These are phyloP conservation scores for Carex littledalei DNA, from an alignment of 176 grass and related monocot genomes.

Conservation along the genomic window DNA sequence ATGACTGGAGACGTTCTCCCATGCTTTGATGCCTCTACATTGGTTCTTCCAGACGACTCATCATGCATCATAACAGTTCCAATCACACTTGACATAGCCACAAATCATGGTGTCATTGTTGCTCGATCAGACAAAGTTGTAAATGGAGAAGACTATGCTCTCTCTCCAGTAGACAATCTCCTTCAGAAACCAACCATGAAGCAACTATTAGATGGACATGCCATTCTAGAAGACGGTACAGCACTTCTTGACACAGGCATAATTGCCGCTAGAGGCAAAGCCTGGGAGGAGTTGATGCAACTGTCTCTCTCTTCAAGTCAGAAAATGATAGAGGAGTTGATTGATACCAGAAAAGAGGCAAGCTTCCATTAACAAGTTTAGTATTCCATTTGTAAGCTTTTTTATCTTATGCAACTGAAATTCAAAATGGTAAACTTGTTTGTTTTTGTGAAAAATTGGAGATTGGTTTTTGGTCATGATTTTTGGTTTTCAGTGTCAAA, in stretches of 20 bases:
- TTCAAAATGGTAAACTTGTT: conserved; percentile 7
- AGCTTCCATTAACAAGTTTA: conserved; percentile 50
- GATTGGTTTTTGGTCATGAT: neutral
- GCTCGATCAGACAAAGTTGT: conserved; percentile 38
- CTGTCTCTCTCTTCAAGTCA: conserved; percentile 55
- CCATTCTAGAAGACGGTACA: conserved; percentile 66
- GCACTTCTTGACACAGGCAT: conserved; percentile 87
- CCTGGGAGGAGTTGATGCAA: conserved; percentile 67
- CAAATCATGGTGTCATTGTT: conserved; percentile 90
- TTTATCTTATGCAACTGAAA: neutral
- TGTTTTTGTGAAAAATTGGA: neutral
- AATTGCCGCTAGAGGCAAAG: conserved; percentile 73
- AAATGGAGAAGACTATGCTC: conserved; percentile 35
- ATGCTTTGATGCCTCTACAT: conserved; percentile 67
- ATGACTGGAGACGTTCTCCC: conserved; percentile 98
- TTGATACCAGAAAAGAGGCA: conserved; percentile 69
- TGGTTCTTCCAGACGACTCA: conserved; percentile 62
- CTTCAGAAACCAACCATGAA: conserved; percentile 73
- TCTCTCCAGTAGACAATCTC: conserved; percentile 65
- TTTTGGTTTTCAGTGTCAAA: neutral
- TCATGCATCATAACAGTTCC: conserved; percentile 75
- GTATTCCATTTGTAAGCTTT: neutral
- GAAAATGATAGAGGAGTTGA: conserved; percentile 52
- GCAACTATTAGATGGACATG: conserved; percentile 51
- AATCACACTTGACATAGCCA: conserved; percentile 65